These are phyloP conservation scores for Curvularia sp. DNA, from an alignment of 2,329 filamentous ascomycete genomes.

Conservation along the genomic window DNA sequence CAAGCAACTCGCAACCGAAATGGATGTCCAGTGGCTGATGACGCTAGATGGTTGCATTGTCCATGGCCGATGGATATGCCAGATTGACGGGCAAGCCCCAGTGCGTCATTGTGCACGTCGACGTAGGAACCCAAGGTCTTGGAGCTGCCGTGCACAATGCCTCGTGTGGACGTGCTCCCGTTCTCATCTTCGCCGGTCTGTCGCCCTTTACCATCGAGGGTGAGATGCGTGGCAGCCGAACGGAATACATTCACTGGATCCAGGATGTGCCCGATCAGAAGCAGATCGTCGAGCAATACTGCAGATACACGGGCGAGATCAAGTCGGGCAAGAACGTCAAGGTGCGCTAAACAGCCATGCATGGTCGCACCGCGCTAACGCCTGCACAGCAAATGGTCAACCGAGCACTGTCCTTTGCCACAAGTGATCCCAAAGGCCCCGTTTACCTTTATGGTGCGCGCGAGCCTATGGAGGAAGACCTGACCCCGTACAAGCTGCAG, in stretches of 20 bases:
- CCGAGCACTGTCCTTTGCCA: conserved; percentile 82
- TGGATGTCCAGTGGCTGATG: conserved; percentile 10
- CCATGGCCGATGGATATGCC: conserved; percentile 83
- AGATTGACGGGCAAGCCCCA: conserved; percentile 72
- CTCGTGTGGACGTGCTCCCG: conserved; percentile 74
- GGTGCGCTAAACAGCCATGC: conserved; percentile 25
- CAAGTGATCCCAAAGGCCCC: conserved; percentile 76
- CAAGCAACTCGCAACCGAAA: conserved; percentile 43
- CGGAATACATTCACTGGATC: conserved; percentile 87
- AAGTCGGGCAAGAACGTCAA: conserved; percentile 86
- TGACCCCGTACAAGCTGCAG: conserved; percentile 64
- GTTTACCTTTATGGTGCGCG: conserved; percentile 80
- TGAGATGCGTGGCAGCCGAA: conserved; percentile 73
- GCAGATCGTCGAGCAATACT: conserved; percentile 82
- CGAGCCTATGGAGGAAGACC: conserved; percentile 84
- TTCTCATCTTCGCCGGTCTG: conserved; percentile 79
- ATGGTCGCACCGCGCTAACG: conserved; percentile 14
- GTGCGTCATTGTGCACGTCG: conserved; percentile 80
- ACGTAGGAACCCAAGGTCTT: conserved; percentile 81
- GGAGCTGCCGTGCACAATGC: conserved; percentile 82
- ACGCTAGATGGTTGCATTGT: conserved; percentile 78
- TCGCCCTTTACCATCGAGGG: conserved; percentile 80
- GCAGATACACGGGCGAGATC: conserved; percentile 81
- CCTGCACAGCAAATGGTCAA: conserved; percentile 74
- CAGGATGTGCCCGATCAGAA: conserved; percentile 85